Evolutionary conservation across 345 rosid genomes (phyloP).

Genomic region (Lumnitzera littorea): DNA sequence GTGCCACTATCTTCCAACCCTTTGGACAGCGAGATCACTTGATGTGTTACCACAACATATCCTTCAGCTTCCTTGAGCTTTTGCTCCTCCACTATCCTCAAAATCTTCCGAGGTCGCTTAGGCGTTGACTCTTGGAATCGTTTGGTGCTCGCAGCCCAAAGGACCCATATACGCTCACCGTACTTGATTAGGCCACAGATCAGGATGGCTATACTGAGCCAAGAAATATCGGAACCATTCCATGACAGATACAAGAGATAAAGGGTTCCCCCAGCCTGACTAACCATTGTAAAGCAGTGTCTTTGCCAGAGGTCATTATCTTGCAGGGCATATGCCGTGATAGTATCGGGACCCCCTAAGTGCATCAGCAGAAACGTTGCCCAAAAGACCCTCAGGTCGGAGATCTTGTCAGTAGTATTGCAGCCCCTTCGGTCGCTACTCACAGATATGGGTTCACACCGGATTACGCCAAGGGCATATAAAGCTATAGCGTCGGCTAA

Average conservation of each 20-base stretch:
- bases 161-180: neutral
- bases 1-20: too few species aligned
- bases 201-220: neutral
- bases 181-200: constrained; percentile 24
- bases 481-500: constrained; percentile 17
- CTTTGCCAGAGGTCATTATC: constrained; percentile 14
- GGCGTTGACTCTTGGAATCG: too few species aligned
- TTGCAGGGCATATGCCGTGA: neutral
- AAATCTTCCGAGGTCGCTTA: too few species aligned
- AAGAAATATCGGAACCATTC: constrained; percentile 1
- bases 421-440: too few species aligned
- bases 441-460: neutral
- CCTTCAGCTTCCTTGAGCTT: constrained; percentile 4
- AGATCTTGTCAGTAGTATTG: neutral
- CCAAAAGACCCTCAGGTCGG: constrained; percentile 21
- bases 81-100: constrained; percentile 8
- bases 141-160: too few species aligned
- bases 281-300: constrained; percentile 16
- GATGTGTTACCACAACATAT: neutral
- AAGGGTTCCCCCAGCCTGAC: constrained; percentile 14
- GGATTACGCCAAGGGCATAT: constrained; percentile 11
- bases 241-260: constrained; percentile 14
- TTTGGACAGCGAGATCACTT: constrained; percentile 5
- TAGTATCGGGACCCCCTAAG: constrained; percentile 36
- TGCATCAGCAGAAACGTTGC: constrained; percentile 31